phyloP scores from a whole-genome alignment of 768 basidiomycete genomes.

The Leccinellum rugosiceps region DNA sequence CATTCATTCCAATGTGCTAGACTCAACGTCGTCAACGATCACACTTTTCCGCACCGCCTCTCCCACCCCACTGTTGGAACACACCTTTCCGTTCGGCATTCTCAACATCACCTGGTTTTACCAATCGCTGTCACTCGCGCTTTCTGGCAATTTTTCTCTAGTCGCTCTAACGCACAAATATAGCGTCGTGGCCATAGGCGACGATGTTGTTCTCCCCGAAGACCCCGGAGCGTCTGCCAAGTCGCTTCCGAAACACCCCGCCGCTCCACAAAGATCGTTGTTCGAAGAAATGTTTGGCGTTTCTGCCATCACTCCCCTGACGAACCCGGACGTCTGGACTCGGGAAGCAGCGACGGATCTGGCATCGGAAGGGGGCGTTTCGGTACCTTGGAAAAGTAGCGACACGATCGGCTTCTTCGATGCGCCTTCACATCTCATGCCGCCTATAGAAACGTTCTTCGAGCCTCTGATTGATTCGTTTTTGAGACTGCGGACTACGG shows the following conservation, averaged over 20 bases:
- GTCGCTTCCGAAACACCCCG: constrained; percentile 31
- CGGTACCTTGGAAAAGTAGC: constrained; percentile 37
- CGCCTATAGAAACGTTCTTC: constrained; percentile 70
- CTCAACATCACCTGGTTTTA: constrained; percentile 44
- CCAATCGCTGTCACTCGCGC: constrained; percentile 30
- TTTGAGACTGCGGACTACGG: constrained; percentile 31
- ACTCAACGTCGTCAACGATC: constrained; percentile 37
- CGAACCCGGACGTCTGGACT: constrained; percentile 21
- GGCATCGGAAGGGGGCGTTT: constrained; percentile 13
- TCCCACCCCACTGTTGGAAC: constrained; percentile 40
- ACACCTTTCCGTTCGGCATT: constrained; percentile 60
- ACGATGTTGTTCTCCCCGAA: constrained; percentile 41
- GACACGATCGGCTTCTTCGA: constrained; percentile 53
- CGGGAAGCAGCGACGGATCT: constrained; percentile 8
- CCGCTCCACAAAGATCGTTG: constrained; percentile 50
- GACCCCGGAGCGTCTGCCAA: constrained; percentile 43
- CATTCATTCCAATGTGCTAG: constrained; percentile 39
- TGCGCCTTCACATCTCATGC: constrained; percentile 72
- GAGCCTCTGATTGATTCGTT: constrained; percentile 56
- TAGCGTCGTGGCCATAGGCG: constrained; percentile 67
- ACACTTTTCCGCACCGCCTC: constrained; percentile 49
- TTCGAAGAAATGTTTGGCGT: constrained; percentile 92
- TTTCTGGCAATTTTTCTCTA: constrained; percentile 46
- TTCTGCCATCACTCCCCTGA: constrained; percentile 52
- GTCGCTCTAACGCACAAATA: constrained; percentile 69